Evolutionary conservation across 2,329 filamentous ascomycete genomes (phyloP), one percentile per base, ranked within the genome.

Genomic region (Arthrobotrys iridis): DNA sequence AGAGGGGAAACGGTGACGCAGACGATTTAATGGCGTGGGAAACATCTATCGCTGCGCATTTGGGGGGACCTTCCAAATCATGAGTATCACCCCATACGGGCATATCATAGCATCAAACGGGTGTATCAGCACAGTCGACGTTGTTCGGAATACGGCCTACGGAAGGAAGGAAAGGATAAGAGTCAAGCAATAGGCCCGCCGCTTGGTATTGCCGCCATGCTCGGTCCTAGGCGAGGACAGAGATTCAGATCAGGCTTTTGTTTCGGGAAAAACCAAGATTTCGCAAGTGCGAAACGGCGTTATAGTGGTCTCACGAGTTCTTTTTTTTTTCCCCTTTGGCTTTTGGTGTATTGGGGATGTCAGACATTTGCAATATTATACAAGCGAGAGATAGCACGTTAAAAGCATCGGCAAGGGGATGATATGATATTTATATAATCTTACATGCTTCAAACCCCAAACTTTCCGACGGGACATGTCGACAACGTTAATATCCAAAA

Each of bases 361-460:
- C 62, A 74, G 70, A 66, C 70, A 74, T 67, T 52, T 28, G 18
- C 18, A 52, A 52, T 52, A 52, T 20, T 35, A 30, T 30, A n/a
- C n/a, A n/a, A n/a, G n/a, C n/a, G n/a, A n/a, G n/a, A n/a, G n/a
- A n/a, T n/a, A n/a, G n/a, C n/a, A n/a, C n/a, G n/a, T n/a, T n/a
- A n/a, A n/a, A n/a, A n/a, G 15, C 40, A 46, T 43, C 40, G 35
- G 37, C 22, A 41, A 59, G 22, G 22, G 67, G 40, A 30, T 22
- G 11, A 50, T 10, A 11, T 28, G 50, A 43, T 59, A 57, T 60
- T n/a, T 73, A 60, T 58, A 73, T 73, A 73, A 73, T 73, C 60
- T 45, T 5, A 20, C 13, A 22, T 5, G 28, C 45, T 8, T 4
- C 45, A 48, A 24, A 48, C 2, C 24, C 30, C 33, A 50, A 63